phyloP scores from a whole-genome alignment of 2,329 filamentous ascomycete genomes.

The Sclerotinia sclerotiorum region DNA sequence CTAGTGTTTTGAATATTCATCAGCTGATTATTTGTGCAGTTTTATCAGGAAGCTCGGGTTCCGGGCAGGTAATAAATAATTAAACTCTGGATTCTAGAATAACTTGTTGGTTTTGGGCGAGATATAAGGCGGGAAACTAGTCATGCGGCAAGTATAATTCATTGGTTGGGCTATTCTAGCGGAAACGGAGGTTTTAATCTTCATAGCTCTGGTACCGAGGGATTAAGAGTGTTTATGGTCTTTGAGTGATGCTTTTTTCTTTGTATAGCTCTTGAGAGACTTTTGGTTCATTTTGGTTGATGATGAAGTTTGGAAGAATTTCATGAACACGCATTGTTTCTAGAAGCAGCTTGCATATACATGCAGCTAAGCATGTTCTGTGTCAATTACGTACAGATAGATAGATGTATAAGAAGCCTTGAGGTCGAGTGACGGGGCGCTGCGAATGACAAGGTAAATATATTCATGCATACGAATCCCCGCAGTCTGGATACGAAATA shows the following conservation, averaged over 20 bases:
- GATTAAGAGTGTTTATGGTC: too few species aligned
- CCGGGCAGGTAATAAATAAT: too few species aligned
- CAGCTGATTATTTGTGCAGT: conserved; percentile 40
- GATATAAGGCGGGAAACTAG: conserved; percentile 61
- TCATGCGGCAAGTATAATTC: too few species aligned
- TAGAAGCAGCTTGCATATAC: too few species aligned
- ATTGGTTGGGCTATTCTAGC: too few species aligned
- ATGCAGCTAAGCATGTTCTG: too few species aligned
- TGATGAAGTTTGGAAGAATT: conserved; percentile 38
- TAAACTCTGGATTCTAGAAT: conserved; percentile 68
- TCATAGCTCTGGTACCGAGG: too few species aligned
- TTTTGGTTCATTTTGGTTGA: conserved; percentile 36
- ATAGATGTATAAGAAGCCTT: too few species aligned
- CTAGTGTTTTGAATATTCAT: conserved; percentile 18
- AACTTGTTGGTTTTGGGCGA: conserved; percentile 75
- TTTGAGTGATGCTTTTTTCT: conserved; percentile 10
- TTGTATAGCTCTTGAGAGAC: conserved; percentile 37
- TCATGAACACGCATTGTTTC: background rate
- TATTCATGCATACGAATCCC: background rate
- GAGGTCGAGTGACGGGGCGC: background rate
- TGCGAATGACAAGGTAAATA: background rate
- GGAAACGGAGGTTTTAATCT: too few species aligned
- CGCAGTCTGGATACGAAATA: background rate
- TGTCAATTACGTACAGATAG: too few species aligned
- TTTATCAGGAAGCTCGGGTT: conserved; percentile 49